Evolutionary conservation across 441 rosid genomes (phyloP).

Genomic region (Gossypium aridum): DNA sequence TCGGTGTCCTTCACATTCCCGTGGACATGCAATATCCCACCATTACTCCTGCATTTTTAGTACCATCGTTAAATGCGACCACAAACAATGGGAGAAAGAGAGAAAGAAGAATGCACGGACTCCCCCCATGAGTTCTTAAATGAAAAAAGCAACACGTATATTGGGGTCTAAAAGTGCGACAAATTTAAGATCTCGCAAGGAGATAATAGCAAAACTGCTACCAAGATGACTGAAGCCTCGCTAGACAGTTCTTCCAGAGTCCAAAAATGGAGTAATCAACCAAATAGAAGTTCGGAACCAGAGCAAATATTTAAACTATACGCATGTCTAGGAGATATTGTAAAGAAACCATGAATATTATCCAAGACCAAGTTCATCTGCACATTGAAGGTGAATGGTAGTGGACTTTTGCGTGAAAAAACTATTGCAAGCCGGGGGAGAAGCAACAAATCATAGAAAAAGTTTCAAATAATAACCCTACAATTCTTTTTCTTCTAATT

Average conservation of each 20-base stretch:
- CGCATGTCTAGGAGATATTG: neutral
- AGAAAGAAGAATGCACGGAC: neutral
- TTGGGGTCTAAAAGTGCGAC: neutral
- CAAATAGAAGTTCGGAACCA: neutral
- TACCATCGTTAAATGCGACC: neutral
- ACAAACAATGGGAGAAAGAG: neutral
- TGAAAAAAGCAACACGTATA: neutral
- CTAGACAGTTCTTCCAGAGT: neutral
- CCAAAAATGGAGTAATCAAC: neutral
- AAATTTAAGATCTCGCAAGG: neutral
- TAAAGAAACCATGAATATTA: neutral
- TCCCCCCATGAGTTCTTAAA: neutral
- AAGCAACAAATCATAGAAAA: neutral
- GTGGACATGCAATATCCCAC: constrained; percentile 75
- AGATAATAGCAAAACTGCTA: neutral
- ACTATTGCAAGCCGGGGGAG: neutral
- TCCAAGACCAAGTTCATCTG: neutral
- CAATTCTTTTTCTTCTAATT: neutral
- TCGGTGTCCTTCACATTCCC: constrained; percentile 81
- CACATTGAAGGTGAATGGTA: neutral
- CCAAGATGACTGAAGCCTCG: neutral
- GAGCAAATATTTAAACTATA: neutral
- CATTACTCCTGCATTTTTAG: constrained; percentile 52
- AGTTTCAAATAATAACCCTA: neutral
- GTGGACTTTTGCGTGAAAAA: neutral